A percentile compares a stretch with the other conserved stretches of the same genome.
Evolutionary conservation across 768 basidiomycete genomes (phyloP).

Genomic region (Leucosporidium scottii): DNA sequence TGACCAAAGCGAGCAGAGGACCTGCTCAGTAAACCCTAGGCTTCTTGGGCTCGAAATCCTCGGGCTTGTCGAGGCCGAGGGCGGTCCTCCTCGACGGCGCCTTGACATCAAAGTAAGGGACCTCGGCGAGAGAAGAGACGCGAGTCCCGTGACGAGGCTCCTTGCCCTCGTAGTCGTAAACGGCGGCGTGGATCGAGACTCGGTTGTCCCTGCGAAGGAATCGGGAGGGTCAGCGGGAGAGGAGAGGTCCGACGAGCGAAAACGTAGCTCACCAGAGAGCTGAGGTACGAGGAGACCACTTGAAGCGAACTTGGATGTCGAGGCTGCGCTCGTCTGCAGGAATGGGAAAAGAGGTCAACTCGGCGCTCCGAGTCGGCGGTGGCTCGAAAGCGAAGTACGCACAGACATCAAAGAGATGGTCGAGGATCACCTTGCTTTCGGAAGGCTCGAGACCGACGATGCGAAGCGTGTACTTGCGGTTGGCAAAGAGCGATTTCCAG

Average conservation of each 20-base stretch:
- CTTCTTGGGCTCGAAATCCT: not conserved
- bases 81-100: slow-evolving; percentile 7
- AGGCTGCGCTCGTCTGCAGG: slow-evolving; percentile 20
- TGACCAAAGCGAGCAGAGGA: no score
- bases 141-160: not conserved
- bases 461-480: slow-evolving; percentile 34
- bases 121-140: slow-evolving; percentile 1
- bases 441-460: slow-evolving; percentile 36
- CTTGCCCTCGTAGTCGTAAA: slow-evolving; percentile 34
- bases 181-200: slow-evolving; percentile 28
- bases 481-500: slow-evolving; percentile 39
- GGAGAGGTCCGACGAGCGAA: not conserved
- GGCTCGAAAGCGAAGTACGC: no score
- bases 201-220: slow-evolving; percentile 12
- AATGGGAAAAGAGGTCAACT: no score
- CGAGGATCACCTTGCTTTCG: slow-evolving; percentile 31
- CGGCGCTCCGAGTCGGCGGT: no score
- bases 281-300: slow-evolving; percentile 40
- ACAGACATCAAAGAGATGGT: slow-evolving; percentile 30
- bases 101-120: not conserved
- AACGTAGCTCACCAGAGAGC: slow-evolving; percentile 24
- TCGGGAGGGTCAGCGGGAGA: no score
- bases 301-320: slow-evolving; percentile 40
- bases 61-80: slow-evolving; percentile 8
- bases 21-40: not conserved